Conservation (phyloP, 2,329 filamentous ascomycete genomes). For the Fusarium phyllophilum region DNA sequence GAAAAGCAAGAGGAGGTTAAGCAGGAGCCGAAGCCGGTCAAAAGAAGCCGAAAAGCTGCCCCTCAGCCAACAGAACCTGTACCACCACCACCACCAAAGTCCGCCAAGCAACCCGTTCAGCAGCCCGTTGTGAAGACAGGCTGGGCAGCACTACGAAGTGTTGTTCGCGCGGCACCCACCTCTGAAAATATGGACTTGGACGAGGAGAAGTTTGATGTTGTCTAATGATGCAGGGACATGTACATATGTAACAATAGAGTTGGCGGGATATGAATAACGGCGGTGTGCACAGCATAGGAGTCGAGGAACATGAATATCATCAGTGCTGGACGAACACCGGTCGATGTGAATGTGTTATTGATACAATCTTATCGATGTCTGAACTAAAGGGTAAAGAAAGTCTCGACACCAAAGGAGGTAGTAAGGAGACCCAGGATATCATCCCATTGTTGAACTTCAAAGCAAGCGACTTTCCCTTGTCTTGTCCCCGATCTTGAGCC, state of each 20-base stretch:
- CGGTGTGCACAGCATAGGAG: neutral
- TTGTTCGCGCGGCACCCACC: constrained; percentile 24
- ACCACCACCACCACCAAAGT: constrained; percentile 13
- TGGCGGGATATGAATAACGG: neutral
- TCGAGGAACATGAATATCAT: neutral
- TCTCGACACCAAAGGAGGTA: neutral
- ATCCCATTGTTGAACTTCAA: neutral
- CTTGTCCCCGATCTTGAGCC: neutral
- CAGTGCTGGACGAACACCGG: neutral
- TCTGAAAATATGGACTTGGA: constrained; percentile 48
- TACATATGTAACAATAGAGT: constrained; percentile 17
- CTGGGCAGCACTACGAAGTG: constrained; percentile 47
- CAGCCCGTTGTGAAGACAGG: constrained; percentile 42
- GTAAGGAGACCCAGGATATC: constrained; percentile 8
- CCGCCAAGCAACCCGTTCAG: constrained; percentile 6
- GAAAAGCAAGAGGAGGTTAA: constrained; percentile 36
- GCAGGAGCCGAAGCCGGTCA: constrained; percentile 13
- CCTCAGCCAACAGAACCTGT: neutral
- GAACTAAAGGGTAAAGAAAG: neutral
- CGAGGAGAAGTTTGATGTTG: constrained; percentile 49
- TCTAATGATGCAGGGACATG: constrained; percentile 13
- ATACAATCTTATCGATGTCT: neutral
- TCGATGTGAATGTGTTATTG: neutral
- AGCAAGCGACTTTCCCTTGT: neutral
- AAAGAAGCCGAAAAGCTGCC: neutral